Conservation (phyloP, 164 flowering plant species). For the Saururus chinensis region DNA sequence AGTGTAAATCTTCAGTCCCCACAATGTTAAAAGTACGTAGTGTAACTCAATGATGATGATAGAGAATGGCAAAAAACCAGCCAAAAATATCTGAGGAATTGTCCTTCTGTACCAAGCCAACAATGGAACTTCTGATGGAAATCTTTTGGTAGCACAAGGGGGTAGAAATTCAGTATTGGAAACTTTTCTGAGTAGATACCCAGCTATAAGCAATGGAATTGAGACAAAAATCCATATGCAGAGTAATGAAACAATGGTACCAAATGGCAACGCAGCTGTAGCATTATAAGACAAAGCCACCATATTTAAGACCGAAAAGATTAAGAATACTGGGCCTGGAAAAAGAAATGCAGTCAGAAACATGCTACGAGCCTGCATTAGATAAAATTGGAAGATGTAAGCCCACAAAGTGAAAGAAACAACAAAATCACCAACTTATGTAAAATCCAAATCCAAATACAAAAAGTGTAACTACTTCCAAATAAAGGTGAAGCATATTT, state of each 20-base stretch:
- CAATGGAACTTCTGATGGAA: constrained; percentile 52
- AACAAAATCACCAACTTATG: not conserved
- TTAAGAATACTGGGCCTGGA: constrained; percentile 43
- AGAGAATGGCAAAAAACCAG: constrained; percentile 64
- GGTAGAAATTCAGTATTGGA: constrained; percentile 38
- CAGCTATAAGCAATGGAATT: constrained; percentile 55
- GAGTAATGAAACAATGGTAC: constrained; percentile 45
- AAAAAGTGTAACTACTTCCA: not conserved
- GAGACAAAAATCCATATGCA: constrained; percentile 32
- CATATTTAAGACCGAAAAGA: constrained; percentile 35
- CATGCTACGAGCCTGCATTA: constrained; percentile 48
- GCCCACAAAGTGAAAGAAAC: not conserved
- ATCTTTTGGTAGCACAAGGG: constrained; percentile 43
- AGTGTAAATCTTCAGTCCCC: constrained; percentile 66
- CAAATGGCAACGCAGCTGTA: constrained; percentile 70
- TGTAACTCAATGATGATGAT: constrained; percentile 58
- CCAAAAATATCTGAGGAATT: constrained; percentile 58
- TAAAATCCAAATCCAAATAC: not conserved
- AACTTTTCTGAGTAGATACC: constrained; percentile 42
- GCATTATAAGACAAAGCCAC: constrained; percentile 46
- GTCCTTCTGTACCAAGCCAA: constrained; percentile 52
- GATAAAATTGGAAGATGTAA: not conserved
- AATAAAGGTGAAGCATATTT: not conserved
- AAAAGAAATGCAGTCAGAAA: constrained; percentile 48
- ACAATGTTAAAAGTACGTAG: constrained; percentile 48